Evolutionary conservation across 2,329 filamentous ascomycete species (phyloP).

Genomic region (Pyrenophora teres): DNA sequence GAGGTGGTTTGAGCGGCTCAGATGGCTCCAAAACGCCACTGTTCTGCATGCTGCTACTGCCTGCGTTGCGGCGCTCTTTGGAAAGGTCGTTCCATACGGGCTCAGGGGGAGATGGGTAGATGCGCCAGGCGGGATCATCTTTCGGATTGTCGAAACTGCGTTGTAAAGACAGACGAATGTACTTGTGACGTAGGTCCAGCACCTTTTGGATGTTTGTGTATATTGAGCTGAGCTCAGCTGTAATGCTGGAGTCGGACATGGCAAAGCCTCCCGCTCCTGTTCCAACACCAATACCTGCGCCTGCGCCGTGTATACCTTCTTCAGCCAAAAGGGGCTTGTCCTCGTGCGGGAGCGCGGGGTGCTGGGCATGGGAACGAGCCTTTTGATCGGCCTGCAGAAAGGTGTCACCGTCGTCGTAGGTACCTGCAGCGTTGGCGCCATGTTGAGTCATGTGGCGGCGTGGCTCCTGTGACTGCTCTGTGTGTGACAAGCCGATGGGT

Average conservation of each 20-base stretch:
- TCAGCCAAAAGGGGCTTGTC: constrained; percentile 59
- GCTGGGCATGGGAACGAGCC: constrained; percentile 55
- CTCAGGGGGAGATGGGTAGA: constrained; percentile 90
- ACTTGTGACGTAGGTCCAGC: constrained; percentile 85
- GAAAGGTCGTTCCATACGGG: constrained; percentile 78
- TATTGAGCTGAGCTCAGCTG: constrained; percentile 80
- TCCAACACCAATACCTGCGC: constrained; percentile 64
- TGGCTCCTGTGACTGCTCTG: constrained; percentile 36
- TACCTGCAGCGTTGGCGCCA: constrained; percentile 16
- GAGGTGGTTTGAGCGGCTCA: constrained; percentile 55
- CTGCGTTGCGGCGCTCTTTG: constrained; percentile 50
- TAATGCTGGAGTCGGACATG: constrained; percentile 77
- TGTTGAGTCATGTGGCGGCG: constrained; percentile 25
- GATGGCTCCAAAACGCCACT: constrained; percentile 41
- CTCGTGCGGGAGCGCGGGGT: constrained; percentile 61
- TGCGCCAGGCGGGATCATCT: constrained; percentile 79
- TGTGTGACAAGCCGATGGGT: constrained; percentile 36
- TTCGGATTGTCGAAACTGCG: constrained; percentile 83
- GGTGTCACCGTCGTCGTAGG: constrained; percentile 28
- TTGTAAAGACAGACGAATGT: constrained; percentile 84
- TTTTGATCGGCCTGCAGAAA: constrained; percentile 55
- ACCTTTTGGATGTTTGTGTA: constrained; percentile 90
- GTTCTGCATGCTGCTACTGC: constrained; percentile 48
- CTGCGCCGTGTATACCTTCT: constrained; percentile 62
- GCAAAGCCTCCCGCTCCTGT: constrained; percentile 67